Percentiles rank a stretch among this genome's conserved stretches.
Conservation (phyloP, 208 protist species). For the Acanthamoeba healyi region DNA sequence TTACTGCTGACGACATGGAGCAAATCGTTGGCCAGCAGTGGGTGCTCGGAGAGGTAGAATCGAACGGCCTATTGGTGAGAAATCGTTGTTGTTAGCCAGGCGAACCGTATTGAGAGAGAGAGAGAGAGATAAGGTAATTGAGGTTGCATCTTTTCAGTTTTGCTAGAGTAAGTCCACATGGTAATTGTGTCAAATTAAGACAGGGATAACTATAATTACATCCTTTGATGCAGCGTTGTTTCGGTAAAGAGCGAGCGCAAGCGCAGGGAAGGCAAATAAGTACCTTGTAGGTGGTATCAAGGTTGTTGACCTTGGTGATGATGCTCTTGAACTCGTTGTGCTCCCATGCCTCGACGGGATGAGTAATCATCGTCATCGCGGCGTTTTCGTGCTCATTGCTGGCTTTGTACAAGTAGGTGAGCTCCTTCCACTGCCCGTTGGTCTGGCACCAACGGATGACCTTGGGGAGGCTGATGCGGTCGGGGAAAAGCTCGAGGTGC, state of each 20-base stretch:
- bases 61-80: background rate
- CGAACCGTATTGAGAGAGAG: background rate
- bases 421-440: slow-evolving; percentile 96
- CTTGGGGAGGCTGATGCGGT: slow-evolving; percentile 98
- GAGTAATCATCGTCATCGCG: slow-evolving; percentile 97
- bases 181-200: slow-evolving; percentile 97
- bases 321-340: slow-evolving; percentile 98
- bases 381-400: slow-evolving; percentile 99
- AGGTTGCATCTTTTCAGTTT: slow-evolving; percentile 94
- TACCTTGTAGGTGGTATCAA: slow-evolving; percentile 97
- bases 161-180: slow-evolving; percentile 97
- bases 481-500: slow-evolving; percentile 98
- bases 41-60: slow-evolving; percentile 85
- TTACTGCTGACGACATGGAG: slow-evolving; percentile 94
- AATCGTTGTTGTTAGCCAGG: slow-evolving; percentile 92
- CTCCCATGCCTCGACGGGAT: slow-evolving; percentile 97
- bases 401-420: slow-evolving; percentile 87
- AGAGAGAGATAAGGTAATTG: background rate
- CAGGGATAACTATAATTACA: slow-evolving; percentile 68
- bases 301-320: slow-evolving; percentile 95
- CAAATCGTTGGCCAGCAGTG: slow-evolving; percentile 96
- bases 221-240: background rate
- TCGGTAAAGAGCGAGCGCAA: slow-evolving; percentile 59
- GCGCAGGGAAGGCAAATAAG: slow-evolving; percentile 86
- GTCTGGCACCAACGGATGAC: slow-evolving; percentile 96